Base-by-base conservation (phyloP, 306 rosid species). In the Lablab purpureus region DNA sequence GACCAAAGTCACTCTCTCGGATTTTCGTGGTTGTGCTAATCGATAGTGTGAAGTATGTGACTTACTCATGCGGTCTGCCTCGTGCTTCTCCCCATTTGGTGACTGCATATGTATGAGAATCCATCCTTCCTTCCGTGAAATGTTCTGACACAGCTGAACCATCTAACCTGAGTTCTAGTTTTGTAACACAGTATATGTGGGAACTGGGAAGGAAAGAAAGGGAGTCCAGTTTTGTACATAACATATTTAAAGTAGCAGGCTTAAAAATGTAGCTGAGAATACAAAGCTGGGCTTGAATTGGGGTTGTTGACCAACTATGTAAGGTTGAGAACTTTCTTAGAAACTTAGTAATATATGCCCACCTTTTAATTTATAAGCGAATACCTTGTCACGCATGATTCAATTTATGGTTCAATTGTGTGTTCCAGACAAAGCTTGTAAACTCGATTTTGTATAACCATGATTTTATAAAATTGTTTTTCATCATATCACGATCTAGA, bases 21-120 rank as follows among this genome's bases (percentile, higher is more conserved):
- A 87, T 95, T 2, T 96, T 93, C 0, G 98, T 96, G 47, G 98
- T 93, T 0, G 88, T 96, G 82, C 89, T 96, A 27, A 65, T 91
- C 1, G 99, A 96, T 71, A 93, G 96, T 34, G 97, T 91, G 72
- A 96, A 93, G 87, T 91, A 96, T 75, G 98, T 89, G 37, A 96
- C 99, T 3, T 91, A 96, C 84, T 93, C 99, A 7, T 96, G 99
- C n/a, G 91, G 87, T 60, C 91, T 96, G 56, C 98, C 99, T 0
- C 90, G 85, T 6, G 70, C 86, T 12, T 94, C 87, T 51, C 88
- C 91, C 32, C 92, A 89, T 71, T 79, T 90, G 7, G 94, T 96
- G 83, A 80, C 94, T 36, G 78, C 89, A 77, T 91, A 84, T 85
- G 83, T 63, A 66, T 70, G 84, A 79, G 45, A n/a, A 65, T 75